A percentile compares a stretch with the other conserved stretches of the same genome.
Conservation (phyloP, 805 yeast genomes). For the Wickerhamiella kazuoi region DNA sequence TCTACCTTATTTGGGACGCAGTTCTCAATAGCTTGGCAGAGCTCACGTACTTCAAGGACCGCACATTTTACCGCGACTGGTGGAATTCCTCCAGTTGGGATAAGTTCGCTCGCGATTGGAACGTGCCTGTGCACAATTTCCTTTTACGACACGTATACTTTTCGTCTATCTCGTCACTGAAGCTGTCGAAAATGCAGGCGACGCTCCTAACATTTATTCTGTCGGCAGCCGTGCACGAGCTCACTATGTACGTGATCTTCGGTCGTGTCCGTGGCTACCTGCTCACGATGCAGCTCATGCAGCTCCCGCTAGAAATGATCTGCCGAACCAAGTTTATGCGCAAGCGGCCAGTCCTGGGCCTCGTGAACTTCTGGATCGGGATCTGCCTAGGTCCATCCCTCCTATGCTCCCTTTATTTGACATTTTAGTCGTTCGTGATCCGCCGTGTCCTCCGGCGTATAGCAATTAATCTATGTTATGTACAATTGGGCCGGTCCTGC, state of each 20-base stretch:
- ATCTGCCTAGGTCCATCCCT: constrained; percentile 78
- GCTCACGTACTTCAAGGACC: constrained; percentile 66
- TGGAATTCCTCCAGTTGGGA: constrained; percentile 94
- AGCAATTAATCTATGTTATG: not conserved
- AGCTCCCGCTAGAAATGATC: constrained; percentile 58
- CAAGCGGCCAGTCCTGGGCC: constrained; percentile 46
- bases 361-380: constrained; percentile 79
- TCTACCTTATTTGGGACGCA: constrained; percentile 90
- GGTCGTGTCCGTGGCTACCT: constrained; percentile 65
- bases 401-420: constrained; percentile 66
- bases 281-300: constrained; percentile 67
- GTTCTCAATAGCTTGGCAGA: constrained; percentile 84
- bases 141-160: constrained; percentile 87
- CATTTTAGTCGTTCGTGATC: constrained; percentile 28
- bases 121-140: constrained; percentile 80
- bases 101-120: constrained; percentile 88
- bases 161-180: constrained; percentile 61
- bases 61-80: constrained; percentile 93
- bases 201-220: constrained; percentile 42
- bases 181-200: constrained; percentile 48
- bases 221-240: constrained; percentile 73
- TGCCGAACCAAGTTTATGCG: constrained; percentile 42
- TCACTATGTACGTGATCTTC: constrained; percentile 82
- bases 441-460: not conserved
- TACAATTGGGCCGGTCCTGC: no score